phyloP scores from a whole-genome alignment of 139 green algal species.

The Diplosphaera chodatii region DNA sequence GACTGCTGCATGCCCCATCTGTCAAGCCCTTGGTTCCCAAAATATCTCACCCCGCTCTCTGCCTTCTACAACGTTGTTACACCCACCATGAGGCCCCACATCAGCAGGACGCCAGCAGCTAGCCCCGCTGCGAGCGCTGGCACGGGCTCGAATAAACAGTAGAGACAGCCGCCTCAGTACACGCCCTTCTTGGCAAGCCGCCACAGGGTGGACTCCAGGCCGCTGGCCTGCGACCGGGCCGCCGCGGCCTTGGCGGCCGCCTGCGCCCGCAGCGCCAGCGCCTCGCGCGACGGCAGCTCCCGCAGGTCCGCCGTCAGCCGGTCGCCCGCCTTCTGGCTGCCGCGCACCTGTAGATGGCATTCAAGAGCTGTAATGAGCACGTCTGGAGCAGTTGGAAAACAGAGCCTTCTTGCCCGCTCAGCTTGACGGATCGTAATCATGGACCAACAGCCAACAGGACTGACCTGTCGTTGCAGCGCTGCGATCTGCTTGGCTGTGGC shows the following conservation, averaged over 20 bases:
- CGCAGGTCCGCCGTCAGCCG: slow-evolving; percentile 27
- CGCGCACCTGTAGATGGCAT: slow-evolving; percentile 5
- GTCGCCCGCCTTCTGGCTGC: not conserved
- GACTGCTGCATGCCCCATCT: too few species aligned
- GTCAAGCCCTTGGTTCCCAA: too few species aligned
- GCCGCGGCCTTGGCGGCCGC: slow-evolving; percentile 8
- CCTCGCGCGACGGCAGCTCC: slow-evolving; percentile 27
- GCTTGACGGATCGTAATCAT: slow-evolving; percentile 2
- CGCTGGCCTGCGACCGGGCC: not conserved
- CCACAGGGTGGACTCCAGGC: slow-evolving; percentile 15
- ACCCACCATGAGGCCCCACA: too few species aligned
- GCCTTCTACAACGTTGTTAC: too few species aligned
- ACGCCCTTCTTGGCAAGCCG: slow-evolving; percentile 22
- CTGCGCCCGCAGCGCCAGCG: slow-evolving; percentile 31
- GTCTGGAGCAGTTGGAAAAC: not conserved
- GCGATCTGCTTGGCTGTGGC: slow-evolving; percentile 24
- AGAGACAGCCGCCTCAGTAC: too few species aligned
- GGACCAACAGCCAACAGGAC: too few species aligned
- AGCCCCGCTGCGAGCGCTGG: too few species aligned
- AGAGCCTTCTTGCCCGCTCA: not conserved
- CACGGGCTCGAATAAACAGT: too few species aligned
- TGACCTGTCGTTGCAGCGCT: slow-evolving; percentile 11
- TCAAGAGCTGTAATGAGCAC: too few species aligned
- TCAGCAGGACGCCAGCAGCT: too few species aligned
- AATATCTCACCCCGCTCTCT: too few species aligned